phyloP scores from a whole-genome alignment of 306 rosid species.

The cucumber (Cucumis sativus) region Cucumber_9930_V3 NC_026661.2:2092001-2092500 shows the following conservation, averaged over 20 bases:
- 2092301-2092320: background rate
- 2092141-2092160: constrained; percentile 16
- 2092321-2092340: background rate
- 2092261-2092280: constrained; percentile 7
- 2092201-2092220: constrained; percentile 60
- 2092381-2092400: background rate
- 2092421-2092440: constrained; percentile 2
- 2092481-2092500: background rate
- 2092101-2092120: constrained; percentile 24
- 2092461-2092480: background rate
- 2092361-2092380: background rate
- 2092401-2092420: background rate
- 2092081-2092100: constrained; percentile 6
- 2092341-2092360: background rate
- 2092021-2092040: constrained; percentile 17
- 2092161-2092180: constrained; percentile 13
- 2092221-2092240: constrained; percentile 68
- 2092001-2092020: constrained; percentile 11
- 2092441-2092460: constrained; percentile 7
- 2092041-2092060: constrained; percentile 5
- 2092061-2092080: constrained; percentile 6
- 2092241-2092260: constrained; percentile 92
- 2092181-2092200: constrained; percentile 11
- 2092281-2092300: background rate
- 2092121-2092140: constrained; percentile 43